Percentiles rank a stretch among this genome's conserved stretches.
These are phyloP conservation scores for Arctostaphylos glauca DNA, from an alignment of 148 eudicot genomes.

Conservation along the genomic window DNA sequence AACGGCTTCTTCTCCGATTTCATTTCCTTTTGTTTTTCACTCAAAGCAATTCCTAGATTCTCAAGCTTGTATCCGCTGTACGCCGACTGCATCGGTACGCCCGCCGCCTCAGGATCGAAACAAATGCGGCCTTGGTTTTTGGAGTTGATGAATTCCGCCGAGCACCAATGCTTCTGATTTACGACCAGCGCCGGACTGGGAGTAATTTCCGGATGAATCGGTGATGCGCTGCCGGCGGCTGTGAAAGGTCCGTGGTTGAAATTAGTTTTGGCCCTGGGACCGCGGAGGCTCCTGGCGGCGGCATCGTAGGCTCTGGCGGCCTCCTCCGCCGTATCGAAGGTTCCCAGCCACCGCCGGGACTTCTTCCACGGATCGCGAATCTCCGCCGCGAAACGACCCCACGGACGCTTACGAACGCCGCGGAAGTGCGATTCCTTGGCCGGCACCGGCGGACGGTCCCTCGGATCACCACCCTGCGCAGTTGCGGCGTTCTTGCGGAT, in stretches of 20 bases:
- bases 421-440: conserved; percentile 23
- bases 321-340: too few relatives aligned
- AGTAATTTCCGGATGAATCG: not conserved
- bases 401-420: conserved; percentile 41
- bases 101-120: not conserved
- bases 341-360: conserved; percentile 43
- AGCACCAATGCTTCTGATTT: conserved; percentile 12
- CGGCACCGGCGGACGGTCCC: not conserved
- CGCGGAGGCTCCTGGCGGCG: conserved; percentile 45
- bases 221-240: not conserved
- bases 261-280: conserved; percentile 43
- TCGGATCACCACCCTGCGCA: not conserved
- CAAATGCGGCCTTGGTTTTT: not conserved
- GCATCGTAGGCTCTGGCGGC: conserved; percentile 46
- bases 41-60: conserved; percentile 18
- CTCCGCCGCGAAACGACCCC: conserved; percentile 60
- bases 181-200: not conserved
- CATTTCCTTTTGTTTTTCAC: conserved; percentile 19
- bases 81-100: not conserved
- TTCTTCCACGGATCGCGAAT: conserved; percentile 55
- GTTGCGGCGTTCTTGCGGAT: too few relatives aligned
- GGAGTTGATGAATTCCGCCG: not conserved
- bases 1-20: conserved; percentile 27
- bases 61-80: conserved; percentile 19
- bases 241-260: conserved; percentile 6